Percentiles rank a stretch among this genome's conserved stretches.
These are phyloP conservation scores for Symbiodinium pilosum DNA, from an alignment of 73 alveolate species.

Conservation along the genomic window DNA sequence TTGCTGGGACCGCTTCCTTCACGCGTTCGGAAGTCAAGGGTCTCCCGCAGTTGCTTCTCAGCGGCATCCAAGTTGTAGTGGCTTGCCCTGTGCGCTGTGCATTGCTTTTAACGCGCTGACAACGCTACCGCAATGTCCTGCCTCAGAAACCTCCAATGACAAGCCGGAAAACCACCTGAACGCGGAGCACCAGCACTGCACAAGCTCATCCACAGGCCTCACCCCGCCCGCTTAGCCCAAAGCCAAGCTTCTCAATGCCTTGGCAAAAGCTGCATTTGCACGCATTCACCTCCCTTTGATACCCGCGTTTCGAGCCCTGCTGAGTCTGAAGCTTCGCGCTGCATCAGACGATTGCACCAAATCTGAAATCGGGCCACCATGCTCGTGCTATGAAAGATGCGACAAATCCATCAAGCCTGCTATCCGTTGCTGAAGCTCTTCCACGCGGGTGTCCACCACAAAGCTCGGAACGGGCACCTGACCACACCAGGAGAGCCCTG, in stretches of 20 bases:
- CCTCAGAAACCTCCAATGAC: constrained; percentile 1
- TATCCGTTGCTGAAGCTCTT: not conserved
- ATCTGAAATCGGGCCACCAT: not conserved
- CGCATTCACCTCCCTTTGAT: no score
- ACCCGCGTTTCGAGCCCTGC: no score
- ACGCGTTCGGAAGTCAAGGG: not conserved
- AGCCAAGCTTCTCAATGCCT: constrained; percentile 12
- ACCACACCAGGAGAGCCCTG: no score
- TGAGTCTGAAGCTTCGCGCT: not conserved
- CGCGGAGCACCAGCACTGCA: not conserved
- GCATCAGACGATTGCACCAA: not conserved
- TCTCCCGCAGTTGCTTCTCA: not conserved
- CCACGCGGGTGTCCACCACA: not conserved
- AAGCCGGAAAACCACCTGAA: not conserved
- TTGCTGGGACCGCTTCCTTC: not conserved
- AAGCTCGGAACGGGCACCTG: not conserved
- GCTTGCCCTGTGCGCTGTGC: not conserved
- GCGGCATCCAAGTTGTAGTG: not conserved
- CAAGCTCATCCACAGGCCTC: no score
- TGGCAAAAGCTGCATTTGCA: not conserved
- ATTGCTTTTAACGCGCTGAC: no score
- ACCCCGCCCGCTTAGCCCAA: not conserved
- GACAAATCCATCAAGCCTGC: not conserved
- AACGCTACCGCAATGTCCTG: no score
- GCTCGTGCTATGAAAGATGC: not conserved